phyloP scores from a whole-genome alignment of 1,284 basidiomycete species.

The Ceratobasidium sp. region DNA sequence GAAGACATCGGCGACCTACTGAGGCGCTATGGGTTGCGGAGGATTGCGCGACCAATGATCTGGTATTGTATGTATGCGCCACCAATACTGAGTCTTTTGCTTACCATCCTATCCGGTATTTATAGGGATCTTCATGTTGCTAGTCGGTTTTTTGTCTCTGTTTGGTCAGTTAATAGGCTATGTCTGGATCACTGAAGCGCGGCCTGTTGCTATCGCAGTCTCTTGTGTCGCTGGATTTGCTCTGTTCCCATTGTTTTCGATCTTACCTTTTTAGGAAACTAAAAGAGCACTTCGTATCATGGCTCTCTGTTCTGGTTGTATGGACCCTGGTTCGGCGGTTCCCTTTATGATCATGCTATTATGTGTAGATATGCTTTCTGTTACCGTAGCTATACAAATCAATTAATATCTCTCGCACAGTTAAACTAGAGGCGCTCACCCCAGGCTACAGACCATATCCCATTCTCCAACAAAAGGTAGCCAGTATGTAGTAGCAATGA shows the following conservation, averaged over 20 bases:
- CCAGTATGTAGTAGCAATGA: too few relatives aligned
- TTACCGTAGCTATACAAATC: too few relatives aligned
- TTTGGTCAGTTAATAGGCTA: conserved; percentile 22
- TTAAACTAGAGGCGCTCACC: too few relatives aligned
- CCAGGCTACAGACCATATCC: too few relatives aligned
- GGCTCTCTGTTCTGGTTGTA: too few relatives aligned
- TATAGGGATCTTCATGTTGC: conserved; percentile 15
- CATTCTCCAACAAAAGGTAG: too few relatives aligned
- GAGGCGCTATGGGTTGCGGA: conserved; percentile 15
- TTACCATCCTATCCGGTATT: neutral
- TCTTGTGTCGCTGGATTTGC: neutral
- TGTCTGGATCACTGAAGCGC: conserved; percentile 24
- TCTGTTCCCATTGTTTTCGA: conserved; percentile 14
- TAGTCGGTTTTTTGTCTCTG: neutral
- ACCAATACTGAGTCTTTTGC: neutral
- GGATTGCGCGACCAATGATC: neutral
- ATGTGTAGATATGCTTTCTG: too few relatives aligned
- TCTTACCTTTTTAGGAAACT: neutral
- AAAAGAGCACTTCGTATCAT: too few relatives aligned
- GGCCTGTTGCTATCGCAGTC: neutral
- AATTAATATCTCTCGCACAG: too few relatives aligned
- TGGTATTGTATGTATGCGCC: conserved; percentile 16
- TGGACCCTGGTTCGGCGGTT: too few relatives aligned
- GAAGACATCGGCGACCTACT: neutral
- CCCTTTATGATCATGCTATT: too few relatives aligned